phyloP scores from a whole-genome alignment of 495 filamentous ascomycete species.

The Aspergillus carlsbadensis region DNA sequence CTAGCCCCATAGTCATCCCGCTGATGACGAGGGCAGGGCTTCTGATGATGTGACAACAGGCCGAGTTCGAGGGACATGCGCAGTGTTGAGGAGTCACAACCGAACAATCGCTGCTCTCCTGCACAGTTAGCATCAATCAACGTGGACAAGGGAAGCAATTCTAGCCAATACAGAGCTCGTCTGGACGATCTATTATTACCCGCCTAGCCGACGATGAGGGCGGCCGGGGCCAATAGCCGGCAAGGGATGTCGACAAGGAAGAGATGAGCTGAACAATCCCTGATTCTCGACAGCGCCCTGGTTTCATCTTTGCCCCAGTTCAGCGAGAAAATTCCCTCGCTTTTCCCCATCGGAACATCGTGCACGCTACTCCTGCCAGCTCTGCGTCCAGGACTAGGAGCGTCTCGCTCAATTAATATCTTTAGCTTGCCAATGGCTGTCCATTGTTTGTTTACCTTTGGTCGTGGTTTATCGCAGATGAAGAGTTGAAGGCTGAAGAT shows the following conservation, averaged over 20 bases:
- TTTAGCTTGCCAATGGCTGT: neutral
- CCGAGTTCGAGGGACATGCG: neutral
- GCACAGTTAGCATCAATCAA: neutral
- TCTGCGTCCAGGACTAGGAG: constrained; percentile 5
- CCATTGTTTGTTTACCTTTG: neutral
- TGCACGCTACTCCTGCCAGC: constrained; percentile 11
- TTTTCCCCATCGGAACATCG: constrained; percentile 5
- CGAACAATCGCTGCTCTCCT: neutral
- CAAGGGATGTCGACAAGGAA: constrained; percentile 13
- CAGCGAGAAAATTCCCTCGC: neutral
- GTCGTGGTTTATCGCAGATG: neutral
- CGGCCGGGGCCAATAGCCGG: constrained; percentile 11
- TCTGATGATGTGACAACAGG: neutral
- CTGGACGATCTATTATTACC: constrained; percentile 7
- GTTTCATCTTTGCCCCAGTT: constrained; percentile 9
- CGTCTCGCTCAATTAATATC: constrained; percentile 2
- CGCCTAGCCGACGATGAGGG: neutral
- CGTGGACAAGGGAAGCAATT: neutral
- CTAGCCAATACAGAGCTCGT: constrained; percentile 6
- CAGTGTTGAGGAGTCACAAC: neutral
- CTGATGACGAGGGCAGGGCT: neutral
- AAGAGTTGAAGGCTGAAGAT: no score
- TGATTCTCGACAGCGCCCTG: constrained; percentile 5
- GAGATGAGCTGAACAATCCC: constrained; percentile 12
- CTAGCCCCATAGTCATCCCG: constrained; percentile 8